A percentile compares a stretch with the other conserved stretches of the same genome.
Conservation (phyloP, 257 asterid genomes). For the Buddleja alternifolia region DNA sequence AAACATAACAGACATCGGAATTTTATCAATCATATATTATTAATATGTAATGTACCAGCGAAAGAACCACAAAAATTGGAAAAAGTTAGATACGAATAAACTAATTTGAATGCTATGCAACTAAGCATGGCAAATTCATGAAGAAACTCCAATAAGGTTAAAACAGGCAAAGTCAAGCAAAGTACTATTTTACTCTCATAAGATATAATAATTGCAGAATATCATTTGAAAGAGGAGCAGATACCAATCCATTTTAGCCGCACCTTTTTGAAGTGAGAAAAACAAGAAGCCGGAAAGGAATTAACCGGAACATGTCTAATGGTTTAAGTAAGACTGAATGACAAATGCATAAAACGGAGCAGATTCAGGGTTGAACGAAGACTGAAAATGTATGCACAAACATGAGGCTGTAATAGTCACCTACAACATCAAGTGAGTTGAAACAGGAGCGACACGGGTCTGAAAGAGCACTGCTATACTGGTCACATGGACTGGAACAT, state of each 20-base stretch:
- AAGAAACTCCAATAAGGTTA: background rate
- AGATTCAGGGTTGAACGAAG: background rate
- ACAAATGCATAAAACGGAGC: background rate
- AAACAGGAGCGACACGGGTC: background rate
- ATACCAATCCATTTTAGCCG: background rate
- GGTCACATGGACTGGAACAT: background rate
- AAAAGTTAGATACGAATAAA: background rate
- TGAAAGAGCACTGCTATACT: background rate
- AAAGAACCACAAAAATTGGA: background rate
- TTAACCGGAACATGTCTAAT: background rate
- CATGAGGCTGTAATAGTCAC: background rate
- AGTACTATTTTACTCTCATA: background rate
- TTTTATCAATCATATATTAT: background rate
- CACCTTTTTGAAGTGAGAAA: background rate
- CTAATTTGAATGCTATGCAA: background rate
- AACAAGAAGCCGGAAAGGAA: constrained; percentile 7
- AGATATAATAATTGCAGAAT: background rate
- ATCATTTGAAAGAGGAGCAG: background rate
- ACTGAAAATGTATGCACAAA: background rate
- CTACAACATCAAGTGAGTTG: background rate
- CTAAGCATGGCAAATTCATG: background rate
- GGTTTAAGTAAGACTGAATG: background rate
- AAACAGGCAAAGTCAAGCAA: background rate
- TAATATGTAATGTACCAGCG: background rate
- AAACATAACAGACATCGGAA: background rate